Conservation (phyloP, 1,284 basidiomycete species). For the Sporisorium exsertum region DNA sequence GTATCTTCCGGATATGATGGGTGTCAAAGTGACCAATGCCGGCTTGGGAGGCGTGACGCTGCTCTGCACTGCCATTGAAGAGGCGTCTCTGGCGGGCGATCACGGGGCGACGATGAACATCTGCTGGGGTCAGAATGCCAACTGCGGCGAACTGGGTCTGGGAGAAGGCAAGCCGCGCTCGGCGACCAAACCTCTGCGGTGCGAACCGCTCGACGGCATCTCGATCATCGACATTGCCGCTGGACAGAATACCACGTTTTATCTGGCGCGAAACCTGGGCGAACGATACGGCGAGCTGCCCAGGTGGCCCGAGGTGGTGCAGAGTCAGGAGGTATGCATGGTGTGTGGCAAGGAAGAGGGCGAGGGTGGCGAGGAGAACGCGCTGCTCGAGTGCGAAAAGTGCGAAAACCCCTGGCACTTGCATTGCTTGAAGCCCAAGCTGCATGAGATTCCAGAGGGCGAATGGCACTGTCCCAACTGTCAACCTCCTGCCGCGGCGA, state of each 20-base stretch:
- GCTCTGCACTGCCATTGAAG: constrained; percentile 79
- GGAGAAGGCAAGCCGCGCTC: constrained; percentile 85
- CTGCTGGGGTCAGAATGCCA: constrained; percentile 81
- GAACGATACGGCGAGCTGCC: constrained; percentile 60
- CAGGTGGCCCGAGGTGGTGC: constrained; percentile 71
- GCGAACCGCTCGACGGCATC: constrained; percentile 79
- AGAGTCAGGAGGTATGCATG: constrained; percentile 79
- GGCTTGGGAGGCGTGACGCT: constrained; percentile 89
- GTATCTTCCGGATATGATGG: constrained; percentile 65
- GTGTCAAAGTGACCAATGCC: constrained; percentile 70
- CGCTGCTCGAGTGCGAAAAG: constrained; percentile 71
- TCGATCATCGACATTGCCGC: constrained; percentile 83
- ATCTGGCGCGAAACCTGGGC: constrained; percentile 76
- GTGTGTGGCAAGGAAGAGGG: constrained; percentile 79
- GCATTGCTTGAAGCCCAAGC: constrained; percentile 81
- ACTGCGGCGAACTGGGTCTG: constrained; percentile 83
- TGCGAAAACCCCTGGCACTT: constrained; percentile 91
- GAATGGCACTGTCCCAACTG: constrained; percentile 64
- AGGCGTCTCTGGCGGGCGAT: constrained; percentile 65
- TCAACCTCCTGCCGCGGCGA: constrained; percentile 13
- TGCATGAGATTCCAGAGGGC: constrained; percentile 82
- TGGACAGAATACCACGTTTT: constrained; percentile 85
- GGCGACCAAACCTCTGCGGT: constrained; percentile 82
- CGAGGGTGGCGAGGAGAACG: constrained; percentile 46
- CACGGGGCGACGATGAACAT: constrained; percentile 82